phyloP scores from a whole-genome alignment of 202 grass and related monocot species.

The Schoenoplectus tabernaemontani region DNA sequence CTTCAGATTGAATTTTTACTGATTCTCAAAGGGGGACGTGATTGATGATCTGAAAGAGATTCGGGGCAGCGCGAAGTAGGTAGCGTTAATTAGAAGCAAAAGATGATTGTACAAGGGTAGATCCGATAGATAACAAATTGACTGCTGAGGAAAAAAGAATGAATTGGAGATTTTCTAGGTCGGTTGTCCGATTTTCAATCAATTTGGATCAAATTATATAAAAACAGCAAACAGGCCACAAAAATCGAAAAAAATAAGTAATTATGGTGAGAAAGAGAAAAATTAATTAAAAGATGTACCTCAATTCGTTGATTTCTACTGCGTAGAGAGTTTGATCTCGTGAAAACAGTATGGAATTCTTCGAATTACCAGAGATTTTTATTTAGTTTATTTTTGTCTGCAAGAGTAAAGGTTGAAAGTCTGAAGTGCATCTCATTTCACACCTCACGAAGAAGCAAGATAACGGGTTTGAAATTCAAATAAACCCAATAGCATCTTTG shows the following conservation, averaged over 20 bases:
- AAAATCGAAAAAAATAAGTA: background rate
- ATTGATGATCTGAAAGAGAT: too few relatives aligned
- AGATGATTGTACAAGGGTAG: background rate
- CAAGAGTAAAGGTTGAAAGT: constrained; percentile 24
- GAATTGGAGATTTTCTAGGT: background rate
- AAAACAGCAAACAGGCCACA: background rate
- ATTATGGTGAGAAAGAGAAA: background rate
- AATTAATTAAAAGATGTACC: constrained; percentile 1
- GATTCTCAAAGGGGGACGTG: too few relatives aligned
- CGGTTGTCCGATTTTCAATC: background rate
- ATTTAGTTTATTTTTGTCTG: background rate
- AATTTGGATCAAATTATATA: background rate
- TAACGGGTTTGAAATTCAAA: constrained; percentile 8
- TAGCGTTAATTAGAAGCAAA: background rate
- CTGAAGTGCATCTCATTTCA: constrained; percentile 16
- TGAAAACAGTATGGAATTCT: constrained; percentile 7
- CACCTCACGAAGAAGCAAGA: constrained; percentile 17
- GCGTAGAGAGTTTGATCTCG: background rate
- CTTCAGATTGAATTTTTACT: too few relatives aligned
- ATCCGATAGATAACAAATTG: background rate
- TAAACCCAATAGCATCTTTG: constrained; percentile 14
- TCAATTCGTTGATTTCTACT: constrained; percentile 6
- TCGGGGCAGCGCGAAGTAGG: too few relatives aligned
- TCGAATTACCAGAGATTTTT: background rate
- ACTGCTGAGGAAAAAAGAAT: background rate